Conservation (phyloP, 2,329 filamentous ascomycete species). For the Massarina eburnea region DNA sequence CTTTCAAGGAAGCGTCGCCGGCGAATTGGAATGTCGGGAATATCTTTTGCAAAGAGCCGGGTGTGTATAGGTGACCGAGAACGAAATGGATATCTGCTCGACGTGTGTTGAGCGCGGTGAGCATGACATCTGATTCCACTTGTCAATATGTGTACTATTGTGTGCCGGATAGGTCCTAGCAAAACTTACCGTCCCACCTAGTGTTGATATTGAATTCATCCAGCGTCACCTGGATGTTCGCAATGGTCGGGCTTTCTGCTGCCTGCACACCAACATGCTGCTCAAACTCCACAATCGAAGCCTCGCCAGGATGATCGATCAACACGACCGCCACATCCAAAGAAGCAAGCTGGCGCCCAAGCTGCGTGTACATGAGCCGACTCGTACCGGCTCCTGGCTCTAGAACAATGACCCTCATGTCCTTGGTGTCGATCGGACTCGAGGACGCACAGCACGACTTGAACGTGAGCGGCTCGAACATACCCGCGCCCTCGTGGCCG, state of each 20-base stretch:
- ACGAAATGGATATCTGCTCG: constrained; percentile 21
- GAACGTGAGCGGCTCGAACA: constrained; percentile 24
- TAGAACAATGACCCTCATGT: constrained; percentile 42
- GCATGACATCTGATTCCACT: not conserved
- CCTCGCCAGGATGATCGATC: constrained; percentile 55
- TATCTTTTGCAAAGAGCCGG: constrained; percentile 3
- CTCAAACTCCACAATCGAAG: constrained; percentile 49
- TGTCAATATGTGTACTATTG: not conserved
- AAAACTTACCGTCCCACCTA: constrained; percentile 17
- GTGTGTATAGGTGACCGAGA: constrained; percentile 12
- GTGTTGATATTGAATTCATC: constrained; percentile 16
- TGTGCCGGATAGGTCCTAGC: not conserved
- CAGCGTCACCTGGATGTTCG: constrained; percentile 21
- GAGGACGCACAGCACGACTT: constrained; percentile 16
- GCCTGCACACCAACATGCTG: constrained; percentile 21
- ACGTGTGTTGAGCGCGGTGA: constrained; percentile 15
- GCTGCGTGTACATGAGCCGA: constrained; percentile 47
- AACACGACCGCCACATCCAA: constrained; percentile 51
- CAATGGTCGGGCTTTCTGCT: constrained; percentile 20
- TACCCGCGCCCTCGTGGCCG: constrained; percentile 13
- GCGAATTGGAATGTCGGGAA: constrained; percentile 18
- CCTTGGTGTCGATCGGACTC: constrained; percentile 8
- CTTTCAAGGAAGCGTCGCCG: constrained; percentile 8
- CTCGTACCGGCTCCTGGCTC: constrained; percentile 50
- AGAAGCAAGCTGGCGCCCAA: constrained; percentile 51